Conservation (phyloP, 345 rosid species). For the Eucalyptus marginata region DNA sequence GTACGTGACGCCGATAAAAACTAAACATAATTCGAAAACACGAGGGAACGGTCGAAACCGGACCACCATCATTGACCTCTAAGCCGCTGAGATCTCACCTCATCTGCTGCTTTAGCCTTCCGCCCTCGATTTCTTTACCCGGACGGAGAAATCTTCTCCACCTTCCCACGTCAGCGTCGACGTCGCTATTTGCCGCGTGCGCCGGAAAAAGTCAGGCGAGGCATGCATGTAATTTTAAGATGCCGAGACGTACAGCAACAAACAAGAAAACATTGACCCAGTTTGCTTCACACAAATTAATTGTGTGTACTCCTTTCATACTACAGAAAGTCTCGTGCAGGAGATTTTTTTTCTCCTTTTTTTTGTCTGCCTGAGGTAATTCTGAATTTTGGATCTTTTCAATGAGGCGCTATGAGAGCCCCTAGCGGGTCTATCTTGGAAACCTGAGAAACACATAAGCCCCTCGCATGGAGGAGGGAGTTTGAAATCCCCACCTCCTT, state of each 20-base stretch:
- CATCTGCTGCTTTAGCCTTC: not conserved
- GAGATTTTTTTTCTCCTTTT: no score
- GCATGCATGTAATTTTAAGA: not conserved
- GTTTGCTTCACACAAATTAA: not conserved
- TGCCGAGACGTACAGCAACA: not conserved
- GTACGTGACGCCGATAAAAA: no score
- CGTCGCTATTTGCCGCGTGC: not conserved
- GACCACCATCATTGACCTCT: not conserved
- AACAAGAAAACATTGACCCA: not conserved
- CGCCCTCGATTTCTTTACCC: not conserved
- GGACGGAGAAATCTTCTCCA: not conserved
- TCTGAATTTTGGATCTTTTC: no score
- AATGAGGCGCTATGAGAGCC: no score
- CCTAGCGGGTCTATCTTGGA: no score
- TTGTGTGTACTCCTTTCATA: not conserved
- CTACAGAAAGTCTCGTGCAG: accelerated
- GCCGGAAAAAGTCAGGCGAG: not conserved
- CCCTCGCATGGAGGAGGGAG: no score
- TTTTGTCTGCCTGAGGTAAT: no score
- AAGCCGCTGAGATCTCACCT: not conserved
- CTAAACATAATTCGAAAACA: no score
- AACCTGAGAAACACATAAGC: no score
- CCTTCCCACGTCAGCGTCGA: not conserved
- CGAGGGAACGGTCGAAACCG: not conserved
- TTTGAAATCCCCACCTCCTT: no score